Percentiles rank a stretch among this genome's conserved stretches.
These are phyloP conservation scores for Paramecium bursaria DNA, from an alignment of 73 alveolate species.

Conservation along the genomic window DNA sequence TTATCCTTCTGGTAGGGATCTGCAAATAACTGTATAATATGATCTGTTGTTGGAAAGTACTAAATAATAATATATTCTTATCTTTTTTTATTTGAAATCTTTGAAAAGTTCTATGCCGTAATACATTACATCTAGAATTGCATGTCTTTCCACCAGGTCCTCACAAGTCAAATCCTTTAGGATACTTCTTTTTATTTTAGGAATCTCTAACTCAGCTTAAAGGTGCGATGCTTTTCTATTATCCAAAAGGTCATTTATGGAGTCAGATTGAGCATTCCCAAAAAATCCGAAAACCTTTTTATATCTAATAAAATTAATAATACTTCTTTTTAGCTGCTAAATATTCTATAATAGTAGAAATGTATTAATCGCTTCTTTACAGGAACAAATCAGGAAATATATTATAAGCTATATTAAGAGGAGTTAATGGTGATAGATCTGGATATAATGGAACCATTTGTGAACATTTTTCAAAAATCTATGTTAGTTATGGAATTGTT, in stretches of 20 bases:
- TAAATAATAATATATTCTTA: slow-evolving; percentile 6
- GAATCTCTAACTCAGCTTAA: slow-evolving; percentile 54
- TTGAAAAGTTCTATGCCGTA: slow-evolving; percentile 50
- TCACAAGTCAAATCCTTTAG: slow-evolving; percentile 61
- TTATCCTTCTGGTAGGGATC: slow-evolving; percentile 59
- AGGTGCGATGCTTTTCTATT: slow-evolving; percentile 60
- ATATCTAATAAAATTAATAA: slow-evolving; percentile 3
- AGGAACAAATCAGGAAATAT: slow-evolving; percentile 65
- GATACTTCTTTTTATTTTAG: slow-evolving; percentile 44
- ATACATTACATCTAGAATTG: slow-evolving; percentile 65
- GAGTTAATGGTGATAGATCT: slow-evolving; percentile 57
- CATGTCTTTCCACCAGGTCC: slow-evolving; percentile 67
- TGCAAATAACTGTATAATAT: slow-evolving; percentile 51
- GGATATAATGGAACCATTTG: slow-evolving; percentile 48
- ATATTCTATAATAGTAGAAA: slow-evolving; percentile 64
- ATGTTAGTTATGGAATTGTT: slow-evolving; percentile 51
- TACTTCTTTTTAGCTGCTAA: slow-evolving; percentile 62
- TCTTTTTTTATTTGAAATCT: slow-evolving; percentile 16
- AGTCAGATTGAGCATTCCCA: slow-evolving; percentile 59
- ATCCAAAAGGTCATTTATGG: slow-evolving; percentile 37
- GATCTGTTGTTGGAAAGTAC: slow-evolving; percentile 21
- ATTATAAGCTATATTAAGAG: slow-evolving; percentile 64
- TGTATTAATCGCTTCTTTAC: slow-evolving; percentile 59
- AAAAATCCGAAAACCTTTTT: slow-evolving; percentile 21
- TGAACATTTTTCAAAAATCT: slow-evolving; percentile 46